Conservation (phyloP, 2,329 filamentous ascomycete genomes). For the Ustulina deusta region DNA sequence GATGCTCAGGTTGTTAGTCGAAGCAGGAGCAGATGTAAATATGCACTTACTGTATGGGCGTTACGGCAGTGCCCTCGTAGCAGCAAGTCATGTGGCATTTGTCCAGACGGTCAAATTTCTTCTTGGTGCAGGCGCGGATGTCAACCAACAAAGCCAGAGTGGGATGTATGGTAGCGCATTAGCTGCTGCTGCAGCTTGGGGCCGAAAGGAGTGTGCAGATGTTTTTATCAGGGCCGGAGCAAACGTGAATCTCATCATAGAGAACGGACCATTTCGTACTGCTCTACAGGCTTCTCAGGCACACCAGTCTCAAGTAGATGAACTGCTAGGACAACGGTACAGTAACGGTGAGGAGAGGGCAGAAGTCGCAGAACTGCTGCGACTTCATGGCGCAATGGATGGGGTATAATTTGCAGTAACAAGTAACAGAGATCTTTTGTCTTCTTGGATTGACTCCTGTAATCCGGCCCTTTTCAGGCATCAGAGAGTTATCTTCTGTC, state of each 20-base stretch:
- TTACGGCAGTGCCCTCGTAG: conserved; percentile 14
- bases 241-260: conserved; percentile 18
- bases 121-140: neutral
- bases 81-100: neutral
- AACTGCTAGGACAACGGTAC: neutral
- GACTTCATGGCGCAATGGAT: neutral
- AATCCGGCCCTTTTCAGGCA: neutral
- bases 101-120: neutral
- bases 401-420: neutral
- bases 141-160: neutral
- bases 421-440: neutral
- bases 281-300: conserved; percentile 1
- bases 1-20: conserved; percentile 1
- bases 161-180: conserved; percentile 14
- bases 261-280: conserved; percentile 11
- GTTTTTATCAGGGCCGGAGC: conserved; percentile 12
- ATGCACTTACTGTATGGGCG: neutral
- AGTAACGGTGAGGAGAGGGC: neutral
- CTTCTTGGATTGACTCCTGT: neutral
- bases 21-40: conserved; percentile 16
- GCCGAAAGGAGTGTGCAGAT: neutral
- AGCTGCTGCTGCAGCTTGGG: conserved; percentile 6
- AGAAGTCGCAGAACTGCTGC: neutral
- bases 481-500: neutral
- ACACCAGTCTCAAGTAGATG: neutral